Conservation (phyloP, 2,329 filamentous ascomycete species). For the Pseudogymnoascus sp. region DNA sequence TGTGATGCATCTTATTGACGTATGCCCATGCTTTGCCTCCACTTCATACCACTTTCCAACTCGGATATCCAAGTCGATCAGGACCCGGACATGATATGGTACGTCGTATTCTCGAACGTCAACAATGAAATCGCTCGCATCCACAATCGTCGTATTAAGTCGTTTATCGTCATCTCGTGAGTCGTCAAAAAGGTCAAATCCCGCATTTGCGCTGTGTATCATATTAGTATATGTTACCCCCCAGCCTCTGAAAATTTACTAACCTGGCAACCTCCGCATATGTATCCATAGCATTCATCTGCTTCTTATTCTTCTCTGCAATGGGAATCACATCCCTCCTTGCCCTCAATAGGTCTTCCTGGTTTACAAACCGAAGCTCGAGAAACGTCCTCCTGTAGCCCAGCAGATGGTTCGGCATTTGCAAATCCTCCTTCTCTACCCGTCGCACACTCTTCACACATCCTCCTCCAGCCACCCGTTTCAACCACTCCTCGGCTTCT, state of each 20-base stretch:
- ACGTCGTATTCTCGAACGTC: slow-evolving; percentile 99
- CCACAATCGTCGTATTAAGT: slow-evolving; percentile 66
- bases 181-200: slow-evolving; percentile 94
- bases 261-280: slow-evolving; percentile 93
- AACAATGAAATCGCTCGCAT: slow-evolving; percentile 94
- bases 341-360: slow-evolving; percentile 77
- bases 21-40: slow-evolving; percentile 83
- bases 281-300: slow-evolving; percentile 93
- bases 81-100: slow-evolving; percentile 96
- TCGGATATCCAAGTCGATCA: slow-evolving; percentile 80
- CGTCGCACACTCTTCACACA: slow-evolving; percentile 70
- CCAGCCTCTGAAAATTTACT: slow-evolving; percentile 28
- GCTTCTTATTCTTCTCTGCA: slow-evolving; percentile 94
- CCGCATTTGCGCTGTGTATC: slow-evolving; percentile 57
- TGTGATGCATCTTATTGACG: slow-evolving; percentile 76
- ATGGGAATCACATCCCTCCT: slow-evolving; percentile 79
- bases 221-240: slow-evolving; percentile 17
- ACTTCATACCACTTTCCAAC: slow-evolving; percentile 97
- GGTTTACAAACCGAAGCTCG: slow-evolving; percentile 79
- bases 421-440: slow-evolving; percentile 86
- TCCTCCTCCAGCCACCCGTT: slow-evolving; percentile 70
- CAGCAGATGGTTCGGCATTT: slow-evolving; percentile 90
- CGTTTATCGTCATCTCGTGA: slow-evolving; percentile 72
- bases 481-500: slow-evolving; percentile 93
- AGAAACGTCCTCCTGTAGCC: slow-evolving; percentile 86